A percentile compares a stretch with the other conserved stretches of the same genome.
These are phyloP conservation scores for Verticillium tricorpus DNA, from an alignment of 2,329 filamentous ascomycete species.

Conservation along the genomic window DNA sequence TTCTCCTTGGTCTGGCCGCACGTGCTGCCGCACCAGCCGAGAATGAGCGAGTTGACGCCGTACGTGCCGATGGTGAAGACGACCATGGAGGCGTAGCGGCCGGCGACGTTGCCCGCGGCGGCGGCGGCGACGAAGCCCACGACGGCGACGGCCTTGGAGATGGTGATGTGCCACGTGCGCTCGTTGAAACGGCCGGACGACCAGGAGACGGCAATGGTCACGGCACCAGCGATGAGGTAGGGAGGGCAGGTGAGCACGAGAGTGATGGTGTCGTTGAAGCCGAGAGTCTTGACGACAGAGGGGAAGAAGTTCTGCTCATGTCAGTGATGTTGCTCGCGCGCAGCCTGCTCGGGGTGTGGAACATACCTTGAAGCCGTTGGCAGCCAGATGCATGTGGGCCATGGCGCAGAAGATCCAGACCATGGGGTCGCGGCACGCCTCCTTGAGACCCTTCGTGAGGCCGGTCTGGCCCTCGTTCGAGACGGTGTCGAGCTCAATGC, in stretches of 20 bases:
- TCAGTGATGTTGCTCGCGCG: not conserved
- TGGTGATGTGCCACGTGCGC: constrained; percentile 37
- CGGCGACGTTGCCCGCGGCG: constrained; percentile 18
- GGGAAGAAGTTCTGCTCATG: constrained; percentile 19
- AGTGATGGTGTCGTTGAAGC: constrained; percentile 40
- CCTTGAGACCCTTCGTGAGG: constrained; percentile 20
- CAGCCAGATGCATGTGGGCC: constrained; percentile 45
- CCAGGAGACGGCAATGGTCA: constrained; percentile 18
- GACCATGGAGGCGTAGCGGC: constrained; percentile 23
- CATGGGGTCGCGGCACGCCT: constrained; percentile 34
- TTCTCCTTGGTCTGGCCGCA: constrained; percentile 38
- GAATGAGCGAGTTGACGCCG: constrained; percentile 31
- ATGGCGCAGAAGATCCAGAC: constrained; percentile 43
- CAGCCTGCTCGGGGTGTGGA: not conserved
- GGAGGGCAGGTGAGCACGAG: constrained; percentile 39
- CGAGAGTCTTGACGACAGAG: constrained; percentile 40
- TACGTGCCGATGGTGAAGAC: constrained; percentile 24
- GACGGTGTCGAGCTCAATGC: constrained; percentile 20
- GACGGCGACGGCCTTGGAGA: constrained; percentile 31
- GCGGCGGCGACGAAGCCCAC: constrained; percentile 29
- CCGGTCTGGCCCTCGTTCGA: constrained; percentile 17
- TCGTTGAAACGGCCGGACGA: constrained; percentile 36
- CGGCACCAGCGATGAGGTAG: constrained; percentile 23
- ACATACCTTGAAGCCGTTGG: constrained; percentile 37
- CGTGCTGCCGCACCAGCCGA: constrained; percentile 31